These are phyloP conservation scores for Entomortierella lignicola DNA, from an alignment of 192 early-diverging fungal species.

Conservation along the genomic window DNA sequence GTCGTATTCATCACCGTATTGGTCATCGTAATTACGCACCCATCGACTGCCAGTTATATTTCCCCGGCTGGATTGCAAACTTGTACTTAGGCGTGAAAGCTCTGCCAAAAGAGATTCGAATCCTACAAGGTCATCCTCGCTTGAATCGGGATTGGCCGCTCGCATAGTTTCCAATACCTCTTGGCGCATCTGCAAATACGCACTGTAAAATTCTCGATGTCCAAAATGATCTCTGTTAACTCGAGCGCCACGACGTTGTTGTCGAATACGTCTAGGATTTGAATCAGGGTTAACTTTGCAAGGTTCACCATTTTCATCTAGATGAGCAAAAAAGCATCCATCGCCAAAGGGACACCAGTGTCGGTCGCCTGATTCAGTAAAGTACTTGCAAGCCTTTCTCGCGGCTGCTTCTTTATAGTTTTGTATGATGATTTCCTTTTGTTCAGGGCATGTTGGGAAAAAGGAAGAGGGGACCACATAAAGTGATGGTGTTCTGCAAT, in stretches of 20 bases:
- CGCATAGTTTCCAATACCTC: neutral
- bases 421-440: constrained; percentile 41
- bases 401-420: constrained; percentile 14
- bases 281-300: constrained; percentile 38
- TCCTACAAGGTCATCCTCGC: neutral
- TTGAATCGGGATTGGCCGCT: neutral
- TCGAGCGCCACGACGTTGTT: neutral
- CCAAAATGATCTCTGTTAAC: neutral
- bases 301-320: constrained; percentile 20
- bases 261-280: constrained; percentile 16
- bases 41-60: too few species aligned
- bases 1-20: too few species aligned
- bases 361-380: constrained; percentile 25
- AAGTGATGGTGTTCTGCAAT: constrained; percentile 45
- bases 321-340: constrained; percentile 47
- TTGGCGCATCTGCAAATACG: neutral
- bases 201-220: neutral
- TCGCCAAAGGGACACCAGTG: constrained; percentile 52
- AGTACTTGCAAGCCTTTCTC: constrained; percentile 14
- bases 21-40: too few species aligned
- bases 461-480: constrained; percentile 46
- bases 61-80: neutral
- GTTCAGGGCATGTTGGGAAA: constrained; percentile 32
- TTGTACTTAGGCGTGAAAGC: neutral
- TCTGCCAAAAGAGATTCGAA: neutral